Conservation (phyloP, 2,329 filamentous ascomycete species). For the Chaetomium globosum region DNA sequence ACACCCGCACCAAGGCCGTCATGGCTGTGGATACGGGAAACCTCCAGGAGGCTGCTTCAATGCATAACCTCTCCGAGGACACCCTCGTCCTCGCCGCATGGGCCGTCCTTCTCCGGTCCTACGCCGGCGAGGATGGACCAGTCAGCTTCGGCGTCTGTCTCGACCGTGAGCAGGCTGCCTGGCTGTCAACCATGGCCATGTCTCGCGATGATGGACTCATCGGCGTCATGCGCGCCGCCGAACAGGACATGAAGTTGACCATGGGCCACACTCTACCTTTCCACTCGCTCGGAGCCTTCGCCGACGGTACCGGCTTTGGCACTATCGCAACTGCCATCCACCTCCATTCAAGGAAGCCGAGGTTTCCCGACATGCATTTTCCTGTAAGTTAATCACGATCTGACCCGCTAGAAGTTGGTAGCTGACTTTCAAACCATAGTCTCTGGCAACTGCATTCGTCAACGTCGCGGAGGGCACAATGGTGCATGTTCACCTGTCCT, state of each 20-base stretch:
- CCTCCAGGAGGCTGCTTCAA: slow-evolving; percentile 17
- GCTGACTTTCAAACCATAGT: neutral
- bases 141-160: slow-evolving; percentile 24
- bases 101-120: slow-evolving; percentile 23
- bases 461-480: slow-evolving; percentile 22
- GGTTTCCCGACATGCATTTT: slow-evolving; percentile 22
- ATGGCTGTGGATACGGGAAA: slow-evolving; percentile 23
- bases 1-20: slow-evolving; percentile 25
- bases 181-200: slow-evolving; percentile 21
- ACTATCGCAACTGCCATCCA: slow-evolving; percentile 17
- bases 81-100: slow-evolving; percentile 21
- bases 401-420: neutral
- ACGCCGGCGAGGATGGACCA: slow-evolving; percentile 20
- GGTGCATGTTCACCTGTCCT: slow-evolving; percentile 21
- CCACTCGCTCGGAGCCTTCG: slow-evolving; percentile 22
- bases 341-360: slow-evolving; percentile 19
- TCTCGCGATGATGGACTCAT: slow-evolving; percentile 20
- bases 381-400: slow-evolving; percentile 13
- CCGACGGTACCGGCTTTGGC: slow-evolving; percentile 14
- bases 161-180: slow-evolving; percentile 22
- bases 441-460: slow-evolving; percentile 19
- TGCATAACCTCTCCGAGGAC: slow-evolving; percentile 22
- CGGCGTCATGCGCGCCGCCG: slow-evolving; percentile 21
- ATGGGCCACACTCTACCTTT: slow-evolving; percentile 21
- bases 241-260: slow-evolving; percentile 25